Conservation (phyloP, 75 land plant species). For the Picea sitchensis region DNA sequence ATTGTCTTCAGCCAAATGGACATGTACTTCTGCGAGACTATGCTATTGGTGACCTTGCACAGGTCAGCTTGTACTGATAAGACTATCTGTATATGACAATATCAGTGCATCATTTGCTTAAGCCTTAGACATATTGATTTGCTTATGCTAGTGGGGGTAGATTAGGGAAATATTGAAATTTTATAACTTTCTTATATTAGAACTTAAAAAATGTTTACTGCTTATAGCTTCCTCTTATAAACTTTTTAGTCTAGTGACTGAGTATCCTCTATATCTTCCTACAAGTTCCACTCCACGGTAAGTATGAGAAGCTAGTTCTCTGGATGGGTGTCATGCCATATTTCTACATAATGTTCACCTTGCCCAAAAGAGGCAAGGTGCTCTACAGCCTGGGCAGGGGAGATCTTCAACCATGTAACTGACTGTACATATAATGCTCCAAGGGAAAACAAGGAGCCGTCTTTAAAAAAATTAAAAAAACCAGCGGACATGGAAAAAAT, state of each 20-base stretch:
- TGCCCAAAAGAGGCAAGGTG: too few species aligned
- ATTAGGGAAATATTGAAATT: not conserved
- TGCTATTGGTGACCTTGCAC: conserved; percentile 96
- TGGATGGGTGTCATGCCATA: too few species aligned
- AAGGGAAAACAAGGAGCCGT: too few species aligned
- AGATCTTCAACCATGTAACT: too few species aligned
- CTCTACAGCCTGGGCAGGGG: too few species aligned
- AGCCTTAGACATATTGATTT: too few species aligned
- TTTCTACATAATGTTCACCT: too few species aligned
- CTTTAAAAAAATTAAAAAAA: too few species aligned
- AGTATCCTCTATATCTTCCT: not conserved
- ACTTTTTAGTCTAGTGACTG: not conserved
- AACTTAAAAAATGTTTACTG: not conserved
- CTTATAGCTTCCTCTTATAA: not conserved
- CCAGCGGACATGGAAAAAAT: too few species aligned
- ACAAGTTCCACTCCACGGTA: not conserved
- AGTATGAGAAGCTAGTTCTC: not conserved
- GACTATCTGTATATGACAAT: not conserved
- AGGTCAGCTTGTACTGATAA: conserved; percentile 44
- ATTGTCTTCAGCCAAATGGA: conserved; percentile 73
- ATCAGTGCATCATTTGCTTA: too few species aligned
- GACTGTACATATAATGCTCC: too few species aligned
- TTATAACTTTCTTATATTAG: not conserved
- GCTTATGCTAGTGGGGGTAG: too few species aligned
- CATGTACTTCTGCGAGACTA: conserved; percentile 89